phyloP scores from a whole-genome alignment of 495 filamentous ascomycete genomes.

The Talaromyces borbonicus region DNA sequence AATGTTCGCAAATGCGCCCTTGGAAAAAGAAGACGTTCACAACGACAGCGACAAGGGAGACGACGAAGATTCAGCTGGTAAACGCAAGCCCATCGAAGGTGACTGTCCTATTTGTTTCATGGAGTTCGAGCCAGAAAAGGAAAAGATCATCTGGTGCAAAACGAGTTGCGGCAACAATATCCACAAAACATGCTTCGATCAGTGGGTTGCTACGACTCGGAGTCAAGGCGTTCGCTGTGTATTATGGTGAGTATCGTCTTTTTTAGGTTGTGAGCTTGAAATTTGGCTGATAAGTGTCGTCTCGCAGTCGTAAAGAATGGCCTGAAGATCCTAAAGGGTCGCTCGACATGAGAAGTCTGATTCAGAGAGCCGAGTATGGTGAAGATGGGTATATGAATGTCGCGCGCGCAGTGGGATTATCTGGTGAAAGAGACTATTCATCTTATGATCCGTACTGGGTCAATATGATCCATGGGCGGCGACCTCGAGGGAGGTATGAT shows the following conservation, averaged over 20 bases:
- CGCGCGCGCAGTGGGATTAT: slow-evolving; percentile 51
- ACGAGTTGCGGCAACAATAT: slow-evolving; percentile 71
- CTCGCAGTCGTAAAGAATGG: slow-evolving; percentile 50
- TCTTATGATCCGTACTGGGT: slow-evolving; percentile 35
- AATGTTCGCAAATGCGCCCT: slow-evolving; percentile 27
- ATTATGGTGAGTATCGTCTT: slow-evolving; percentile 37
- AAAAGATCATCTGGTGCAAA: slow-evolving; percentile 60
- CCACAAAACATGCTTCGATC: slow-evolving; percentile 60
- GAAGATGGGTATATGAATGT: slow-evolving; percentile 60
- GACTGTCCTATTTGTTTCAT: slow-evolving; percentile 76
- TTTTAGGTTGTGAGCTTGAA: not conserved
- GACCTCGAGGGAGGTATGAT: too few species aligned
- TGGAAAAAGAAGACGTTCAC: slow-evolving; percentile 15
- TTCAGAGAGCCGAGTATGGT: slow-evolving; percentile 26
- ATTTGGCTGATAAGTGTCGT: not conserved
- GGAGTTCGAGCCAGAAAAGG: slow-evolving; percentile 47
- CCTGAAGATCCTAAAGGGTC: slow-evolving; percentile 35
- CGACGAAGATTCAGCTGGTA: slow-evolving; percentile 23
- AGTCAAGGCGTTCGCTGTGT: slow-evolving; percentile 52
- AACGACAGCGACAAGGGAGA: slow-evolving; percentile 13
- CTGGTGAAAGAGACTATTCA: slow-evolving; percentile 37
- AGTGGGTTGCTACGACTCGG: slow-evolving; percentile 53
- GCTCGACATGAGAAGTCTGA: slow-evolving; percentile 32
- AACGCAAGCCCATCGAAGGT: slow-evolving; percentile 55
- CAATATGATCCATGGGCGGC: slow-evolving; percentile 3